These are phyloP conservation scores for Colletotrichum siamense DNA, from an alignment of 2,329 filamentous ascomycete genomes.

Conservation along the genomic window DNA sequence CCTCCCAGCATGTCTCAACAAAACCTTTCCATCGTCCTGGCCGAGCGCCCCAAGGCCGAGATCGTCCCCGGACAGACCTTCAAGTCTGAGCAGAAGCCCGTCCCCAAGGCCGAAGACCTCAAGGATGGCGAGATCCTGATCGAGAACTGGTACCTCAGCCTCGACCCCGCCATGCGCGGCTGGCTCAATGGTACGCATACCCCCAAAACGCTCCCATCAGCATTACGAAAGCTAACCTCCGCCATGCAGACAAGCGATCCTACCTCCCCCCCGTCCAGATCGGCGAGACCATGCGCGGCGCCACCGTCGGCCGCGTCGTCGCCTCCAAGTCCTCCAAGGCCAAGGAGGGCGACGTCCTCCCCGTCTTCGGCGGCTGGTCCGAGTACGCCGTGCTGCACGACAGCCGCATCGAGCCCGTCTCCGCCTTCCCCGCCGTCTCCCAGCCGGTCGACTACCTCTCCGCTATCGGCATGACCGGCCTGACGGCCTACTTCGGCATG, in stretches of 20 bases:
- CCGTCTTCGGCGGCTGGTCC: conserved; percentile 65
- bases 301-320: conserved; percentile 64
- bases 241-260: conserved; percentile 47
- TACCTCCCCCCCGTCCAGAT: conserved; percentile 74
- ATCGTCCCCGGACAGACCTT: conserved; percentile 74
- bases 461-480: conserved; percentile 68
- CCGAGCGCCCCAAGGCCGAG: conserved; percentile 63
- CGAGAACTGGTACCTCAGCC: conserved; percentile 66
- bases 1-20: conserved; percentile 43
- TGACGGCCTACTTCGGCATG: conserved; percentile 81
- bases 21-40: conserved; percentile 62
- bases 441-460: conserved; percentile 65
- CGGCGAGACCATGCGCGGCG: conserved; percentile 72
- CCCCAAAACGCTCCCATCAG: not conserved
- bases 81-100: conserved; percentile 52
- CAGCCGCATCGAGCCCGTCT: conserved; percentile 49
- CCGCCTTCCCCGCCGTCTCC: conserved; percentile 44
- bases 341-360: conserved; percentile 63
- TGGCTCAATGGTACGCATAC: conserved; percentile 64
- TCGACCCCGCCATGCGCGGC: conserved; percentile 79
- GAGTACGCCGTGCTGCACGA: conserved; percentile 66
- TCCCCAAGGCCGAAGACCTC: conserved; percentile 57
- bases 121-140: conserved; percentile 70
- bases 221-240: not conserved
- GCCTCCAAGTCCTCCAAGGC: conserved; percentile 62